These are phyloP conservation scores for Thermochaetoides thermophila DNA, from an alignment of 495 filamentous ascomycete species.

Conservation along the genomic window DNA sequence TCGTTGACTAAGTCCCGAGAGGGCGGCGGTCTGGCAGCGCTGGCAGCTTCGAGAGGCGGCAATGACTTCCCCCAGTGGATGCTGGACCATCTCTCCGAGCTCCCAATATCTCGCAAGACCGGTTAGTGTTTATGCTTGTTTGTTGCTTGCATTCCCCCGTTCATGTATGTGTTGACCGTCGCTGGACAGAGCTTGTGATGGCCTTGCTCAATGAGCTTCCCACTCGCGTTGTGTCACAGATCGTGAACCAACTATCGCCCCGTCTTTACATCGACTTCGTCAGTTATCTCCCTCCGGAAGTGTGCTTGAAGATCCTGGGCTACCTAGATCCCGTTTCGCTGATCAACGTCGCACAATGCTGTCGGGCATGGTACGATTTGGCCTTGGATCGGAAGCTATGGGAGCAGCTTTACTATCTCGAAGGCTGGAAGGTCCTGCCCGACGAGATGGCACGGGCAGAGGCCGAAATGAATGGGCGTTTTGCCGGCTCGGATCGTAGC, in stretches of 20 bases:
- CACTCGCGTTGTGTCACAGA: constrained; percentile 57
- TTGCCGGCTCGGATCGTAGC: constrained; percentile 8
- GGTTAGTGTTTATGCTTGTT: no score
- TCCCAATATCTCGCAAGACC: constrained; percentile 32
- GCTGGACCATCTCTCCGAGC: constrained; percentile 27
- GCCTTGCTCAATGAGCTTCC: constrained; percentile 56
- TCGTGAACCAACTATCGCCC: constrained; percentile 59
- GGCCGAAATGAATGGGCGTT: constrained; percentile 29
- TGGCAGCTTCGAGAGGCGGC: constrained; percentile 13
- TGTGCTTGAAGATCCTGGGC: constrained; percentile 75
- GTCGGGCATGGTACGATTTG: constrained; percentile 65
- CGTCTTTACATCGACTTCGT: constrained; percentile 87
- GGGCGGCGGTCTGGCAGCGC: constrained; percentile 10
- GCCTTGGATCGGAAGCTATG: constrained; percentile 78
- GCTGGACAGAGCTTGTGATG: constrained; percentile 40
- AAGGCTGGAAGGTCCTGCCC: constrained; percentile 69
- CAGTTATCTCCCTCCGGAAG: constrained; percentile 67
- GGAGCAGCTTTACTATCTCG: constrained; percentile 61
- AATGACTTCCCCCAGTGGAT: constrained; percentile 28
- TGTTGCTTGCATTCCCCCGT: neutral
- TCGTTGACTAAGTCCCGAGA: constrained; percentile 12
- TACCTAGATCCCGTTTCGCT: constrained; percentile 68
- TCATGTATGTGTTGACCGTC: neutral
- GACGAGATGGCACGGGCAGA: constrained; percentile 56
- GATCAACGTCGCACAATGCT: constrained; percentile 60